Percentiles rank a stretch among this genome's conserved stretches.
phyloP scores from a whole-genome alignment of 2,329 filamentous ascomycete genomes.

The Thermothelomyces thermophilus region DNA sequence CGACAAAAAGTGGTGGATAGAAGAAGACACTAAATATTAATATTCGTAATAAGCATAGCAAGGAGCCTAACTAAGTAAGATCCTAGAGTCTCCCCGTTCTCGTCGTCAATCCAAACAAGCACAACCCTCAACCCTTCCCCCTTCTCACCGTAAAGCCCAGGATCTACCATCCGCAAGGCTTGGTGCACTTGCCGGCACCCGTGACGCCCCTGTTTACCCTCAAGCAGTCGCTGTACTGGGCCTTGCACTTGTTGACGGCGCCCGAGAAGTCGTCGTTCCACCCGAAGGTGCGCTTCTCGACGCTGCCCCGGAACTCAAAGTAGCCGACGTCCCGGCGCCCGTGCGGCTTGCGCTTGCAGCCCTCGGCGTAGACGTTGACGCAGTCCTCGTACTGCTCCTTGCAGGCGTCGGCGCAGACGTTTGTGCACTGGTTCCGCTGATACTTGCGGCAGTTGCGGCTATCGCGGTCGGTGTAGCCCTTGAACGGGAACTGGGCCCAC shows the following conservation, averaged over 20 bases:
- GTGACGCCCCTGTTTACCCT: slow-evolving; percentile 35
- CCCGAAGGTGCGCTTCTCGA: slow-evolving; percentile 20
- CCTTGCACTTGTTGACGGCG: slow-evolving; percentile 39
- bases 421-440: slow-evolving; percentile 29
- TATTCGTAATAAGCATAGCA: slow-evolving; percentile 2
- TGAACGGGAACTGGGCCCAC: slow-evolving; percentile 40
- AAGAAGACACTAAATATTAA: slow-evolving; percentile 14
- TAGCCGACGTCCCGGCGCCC: slow-evolving; percentile 2
- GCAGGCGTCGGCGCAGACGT: slow-evolving; percentile 48
- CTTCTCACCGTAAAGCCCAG: neutral
- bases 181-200: slow-evolving; percentile 34
- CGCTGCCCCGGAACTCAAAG: slow-evolving; percentile 12
- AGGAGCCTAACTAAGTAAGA: slow-evolving; percentile 12
- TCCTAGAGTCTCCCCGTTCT: too few species aligned
- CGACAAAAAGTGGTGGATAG: too few species aligned
- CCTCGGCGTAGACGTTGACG: slow-evolving; percentile 41
- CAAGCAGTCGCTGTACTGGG: slow-evolving; percentile 46
- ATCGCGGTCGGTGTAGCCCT: slow-evolving; percentile 44
- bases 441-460: slow-evolving; percentile 40
- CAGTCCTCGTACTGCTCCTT: slow-evolving; percentile 46
- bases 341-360: slow-evolving; percentile 34
- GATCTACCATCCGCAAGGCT: slow-evolving; percentile 7
- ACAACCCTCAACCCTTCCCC: neutral
- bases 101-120: neutral
- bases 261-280: slow-evolving; percentile 26